A percentile compares a stretch with the other conserved stretches of the same genome.
Conservation (phyloP, 2,329 filamentous ascomycete genomes). For the Hawksworthiomyces lignivorus region DNA sequence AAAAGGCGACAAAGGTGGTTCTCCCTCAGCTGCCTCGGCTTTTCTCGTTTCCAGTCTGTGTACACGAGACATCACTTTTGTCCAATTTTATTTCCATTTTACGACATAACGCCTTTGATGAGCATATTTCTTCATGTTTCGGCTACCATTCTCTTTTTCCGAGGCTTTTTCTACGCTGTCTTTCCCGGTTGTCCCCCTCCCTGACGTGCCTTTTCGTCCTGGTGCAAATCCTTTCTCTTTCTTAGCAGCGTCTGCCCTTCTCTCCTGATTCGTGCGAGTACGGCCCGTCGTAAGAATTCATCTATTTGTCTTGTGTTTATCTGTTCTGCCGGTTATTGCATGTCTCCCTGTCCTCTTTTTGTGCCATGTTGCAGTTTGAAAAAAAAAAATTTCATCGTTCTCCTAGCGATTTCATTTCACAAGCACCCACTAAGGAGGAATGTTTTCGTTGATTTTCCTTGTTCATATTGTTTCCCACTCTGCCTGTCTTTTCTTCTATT, state of each 20-base stretch:
- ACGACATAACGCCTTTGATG: slow-evolving; percentile 15
- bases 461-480: not conserved
- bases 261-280: too few relatives aligned
- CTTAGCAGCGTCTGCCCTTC: not conserved
- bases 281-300: too few relatives aligned
- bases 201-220: not conserved
- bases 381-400: too few relatives aligned
- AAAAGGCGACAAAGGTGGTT: too few relatives aligned
- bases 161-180: slow-evolving; percentile 1
- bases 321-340: not conserved
- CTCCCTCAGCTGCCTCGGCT: not conserved
- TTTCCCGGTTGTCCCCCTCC: not conserved
- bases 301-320: not conserved
- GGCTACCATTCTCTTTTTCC: slow-evolving; percentile 5
- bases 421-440: too few relatives aligned
- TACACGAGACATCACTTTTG: slow-evolving; percentile 1
- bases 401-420: too few relatives aligned
- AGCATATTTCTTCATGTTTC: not conserved
- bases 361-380: too few relatives aligned
- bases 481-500: not conserved
- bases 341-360: not conserved
- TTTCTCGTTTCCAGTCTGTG: not conserved
- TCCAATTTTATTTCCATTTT: not conserved
- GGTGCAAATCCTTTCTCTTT: not conserved
- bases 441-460: too few relatives aligned